Conservation (phyloP, 2,329 filamentous ascomycete genomes). For the Daldinia sp. region DNA sequence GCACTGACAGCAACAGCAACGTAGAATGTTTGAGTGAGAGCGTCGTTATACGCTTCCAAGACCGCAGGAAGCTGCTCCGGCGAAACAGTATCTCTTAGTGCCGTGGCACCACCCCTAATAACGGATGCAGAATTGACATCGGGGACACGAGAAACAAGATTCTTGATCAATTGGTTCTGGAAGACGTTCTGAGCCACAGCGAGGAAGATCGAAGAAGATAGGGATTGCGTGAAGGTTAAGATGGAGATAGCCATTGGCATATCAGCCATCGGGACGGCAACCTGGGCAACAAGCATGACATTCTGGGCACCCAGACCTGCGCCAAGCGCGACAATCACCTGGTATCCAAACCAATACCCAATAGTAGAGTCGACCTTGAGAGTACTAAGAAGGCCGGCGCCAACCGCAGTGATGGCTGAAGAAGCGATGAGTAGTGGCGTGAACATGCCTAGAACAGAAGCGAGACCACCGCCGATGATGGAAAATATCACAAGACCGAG, state of each 20-base stretch:
- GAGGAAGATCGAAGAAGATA: constrained; percentile 17
- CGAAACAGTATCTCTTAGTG: constrained; percentile 9
- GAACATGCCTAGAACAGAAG: constrained; percentile 50
- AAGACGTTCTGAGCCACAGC: constrained; percentile 22
- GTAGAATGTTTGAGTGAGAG: constrained; percentile 14
- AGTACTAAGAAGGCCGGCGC: constrained; percentile 54
- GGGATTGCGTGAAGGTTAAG: constrained; percentile 22
- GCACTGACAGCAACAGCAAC: constrained; percentile 17
- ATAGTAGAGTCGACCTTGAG: constrained; percentile 46
- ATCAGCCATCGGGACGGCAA: constrained; percentile 14
- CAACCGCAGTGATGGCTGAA: constrained; percentile 46
- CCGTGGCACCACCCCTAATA: constrained; percentile 13
- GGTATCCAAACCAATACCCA: constrained; percentile 54
- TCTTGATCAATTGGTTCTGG: constrained; percentile 23
- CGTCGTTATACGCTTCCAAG: constrained; percentile 16
- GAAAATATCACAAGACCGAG: constrained; percentile 46
- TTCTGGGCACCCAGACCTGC: constrained; percentile 20
- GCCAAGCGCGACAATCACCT: constrained; percentile 40
- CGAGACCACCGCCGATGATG: constrained; percentile 43
- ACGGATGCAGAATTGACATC: constrained; percentile 4
- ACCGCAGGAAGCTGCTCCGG: constrained; percentile 11
- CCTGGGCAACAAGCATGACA: constrained; percentile 24
- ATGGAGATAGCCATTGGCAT: constrained; percentile 22
- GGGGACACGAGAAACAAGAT: constrained; percentile 5
- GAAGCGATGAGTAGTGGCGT: constrained; percentile 50